Base-by-base conservation (phyloP, 805 yeast species). In the Candida caryicola region DNA sequence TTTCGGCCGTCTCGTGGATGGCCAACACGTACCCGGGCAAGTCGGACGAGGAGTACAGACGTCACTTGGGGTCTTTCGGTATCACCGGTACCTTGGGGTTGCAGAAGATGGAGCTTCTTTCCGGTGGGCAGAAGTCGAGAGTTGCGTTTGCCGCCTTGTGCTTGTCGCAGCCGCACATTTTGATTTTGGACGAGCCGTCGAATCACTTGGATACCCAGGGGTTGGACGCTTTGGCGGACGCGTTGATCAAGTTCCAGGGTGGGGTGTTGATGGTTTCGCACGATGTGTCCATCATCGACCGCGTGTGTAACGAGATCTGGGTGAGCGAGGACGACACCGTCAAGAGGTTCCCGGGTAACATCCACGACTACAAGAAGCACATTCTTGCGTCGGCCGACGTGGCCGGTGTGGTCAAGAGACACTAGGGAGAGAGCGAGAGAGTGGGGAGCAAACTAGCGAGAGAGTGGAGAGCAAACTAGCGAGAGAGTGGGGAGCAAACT, bases 181-280 rank as follows among this genome's bases (percentile, higher is more conserved):
- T 93, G 54, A 81, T 93, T 54, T 70, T 93, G 49, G 99, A 93
- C 73, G 99, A 93, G 75, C 99, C 99, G 64, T 86, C 96, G 5
- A 93, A 93, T 68, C 99, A 93, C 67, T 79, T 93, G 76, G 99
- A 93, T 83, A 91, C 96, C 6, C 83, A 95, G 25, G 99, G 97
- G 77, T 72, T 93, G 55, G 99, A 93, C 62, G 99, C 99, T 1
- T 74, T 93, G 44, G 82, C 93, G 6, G 95, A 85, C 30, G 98
- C 98, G 1, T 72, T 93, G 58, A 80, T 76, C 45, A 80, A 77
- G 44, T 93, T 90, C 74, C 77, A 87, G 55, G 99, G 99, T 59
- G 99, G 99, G 62, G 85, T 93, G 17, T 73, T 93, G 51, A 89
- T 93, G 96, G 99, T 93, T 42, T 85, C 96, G 36, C 99, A 93